A percentile compares a stretch with the other conserved stretches of the same genome.
Evolutionary conservation across 2,329 filamentous ascomycete genomes (phyloP).

Genomic region (Stagonosporopsis rhizophila): DNA sequence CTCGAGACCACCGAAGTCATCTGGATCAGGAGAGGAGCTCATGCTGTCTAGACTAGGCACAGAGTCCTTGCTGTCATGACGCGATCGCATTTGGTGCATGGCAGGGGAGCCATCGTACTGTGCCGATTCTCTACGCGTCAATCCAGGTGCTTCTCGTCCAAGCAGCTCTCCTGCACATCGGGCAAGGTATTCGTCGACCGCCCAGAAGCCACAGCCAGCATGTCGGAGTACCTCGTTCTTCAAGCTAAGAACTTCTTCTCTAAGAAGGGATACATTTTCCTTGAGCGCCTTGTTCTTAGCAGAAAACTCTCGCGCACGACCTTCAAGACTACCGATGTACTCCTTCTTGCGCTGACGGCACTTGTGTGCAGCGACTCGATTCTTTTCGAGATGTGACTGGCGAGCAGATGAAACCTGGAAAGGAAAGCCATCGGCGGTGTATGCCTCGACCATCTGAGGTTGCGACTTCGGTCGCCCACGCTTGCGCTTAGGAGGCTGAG

Average conservation of each 20-base stretch:
- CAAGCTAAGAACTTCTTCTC: conserved; percentile 46
- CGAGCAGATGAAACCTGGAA: conserved; percentile 46
- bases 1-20: conserved; percentile 41
- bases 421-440: conserved; percentile 42
- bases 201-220: conserved; percentile 48
- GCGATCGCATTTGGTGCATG: conserved; percentile 5
- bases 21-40: conserved; percentile 20
- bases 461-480: conserved; percentile 47
- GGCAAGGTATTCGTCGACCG: conserved; percentile 48
- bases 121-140: background rate
- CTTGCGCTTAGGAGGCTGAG: conserved; percentile 46
- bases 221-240: conserved; percentile 49
- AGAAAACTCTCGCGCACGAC: conserved; percentile 50
- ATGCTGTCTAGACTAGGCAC: conserved; percentile 18
- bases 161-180: conserved; percentile 46
- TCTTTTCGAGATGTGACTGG: conserved; percentile 65
- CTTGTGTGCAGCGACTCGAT: conserved; percentile 75
- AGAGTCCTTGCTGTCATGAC: conserved; percentile 26
- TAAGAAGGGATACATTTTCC: conserved; percentile 43
- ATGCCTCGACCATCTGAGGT: conserved; percentile 41
- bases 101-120: conserved; percentile 3
- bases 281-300: conserved; percentile 46
- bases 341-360: conserved; percentile 74
- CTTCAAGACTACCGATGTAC: conserved; percentile 60
- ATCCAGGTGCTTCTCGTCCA: conserved; percentile 32